A percentile compares a stretch with the other conserved stretches of the same genome.
These are phyloP conservation scores for Aspergillus awamori DNA, from an alignment of 2,329 filamentous ascomycete genomes.

Conservation along the genomic window DNA sequence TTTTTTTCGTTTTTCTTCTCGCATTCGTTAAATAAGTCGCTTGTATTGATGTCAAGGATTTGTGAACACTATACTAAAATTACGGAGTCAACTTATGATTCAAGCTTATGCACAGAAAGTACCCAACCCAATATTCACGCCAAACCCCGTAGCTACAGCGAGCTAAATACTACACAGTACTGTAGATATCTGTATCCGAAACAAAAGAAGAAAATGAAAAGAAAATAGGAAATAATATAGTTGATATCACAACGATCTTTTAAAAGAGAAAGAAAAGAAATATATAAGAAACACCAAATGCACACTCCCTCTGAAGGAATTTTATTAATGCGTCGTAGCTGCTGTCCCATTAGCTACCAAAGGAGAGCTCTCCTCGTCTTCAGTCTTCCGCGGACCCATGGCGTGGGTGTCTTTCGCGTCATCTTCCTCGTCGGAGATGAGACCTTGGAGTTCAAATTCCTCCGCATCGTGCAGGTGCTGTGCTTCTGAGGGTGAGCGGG, in stretches of 20 bases:
- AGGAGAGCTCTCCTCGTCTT: conserved; percentile 34
- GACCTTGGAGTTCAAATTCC: conserved; percentile 88
- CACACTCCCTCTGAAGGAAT: not conserved
- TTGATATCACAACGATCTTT: too few species aligned
- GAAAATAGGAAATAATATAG: too few species aligned
- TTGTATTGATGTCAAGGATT: not conserved
- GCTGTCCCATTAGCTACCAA: conserved; percentile 23
- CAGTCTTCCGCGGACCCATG: conserved; percentile 32
- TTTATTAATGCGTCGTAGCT: not conserved
- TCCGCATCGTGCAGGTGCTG: conserved; percentile 75
- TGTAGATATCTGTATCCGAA: not conserved
- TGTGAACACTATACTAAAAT: too few species aligned
- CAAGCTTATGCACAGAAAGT: too few species aligned
- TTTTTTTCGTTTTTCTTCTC: not conserved
- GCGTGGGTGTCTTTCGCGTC: conserved; percentile 37
- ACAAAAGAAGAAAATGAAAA: too few species aligned
- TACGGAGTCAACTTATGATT: too few species aligned
- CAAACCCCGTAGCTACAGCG: too few species aligned
- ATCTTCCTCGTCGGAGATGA: conserved; percentile 87
- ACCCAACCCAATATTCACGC: too few species aligned
- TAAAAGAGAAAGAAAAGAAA: not conserved
- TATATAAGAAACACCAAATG: not conserved
- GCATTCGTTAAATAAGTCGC: not conserved
- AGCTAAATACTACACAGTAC: not conserved
- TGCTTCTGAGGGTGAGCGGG: conserved; percentile 39